Conservation (phyloP, 1,139 yeast species). For the Zygosaccharomyces pseudobailii region DNA sequence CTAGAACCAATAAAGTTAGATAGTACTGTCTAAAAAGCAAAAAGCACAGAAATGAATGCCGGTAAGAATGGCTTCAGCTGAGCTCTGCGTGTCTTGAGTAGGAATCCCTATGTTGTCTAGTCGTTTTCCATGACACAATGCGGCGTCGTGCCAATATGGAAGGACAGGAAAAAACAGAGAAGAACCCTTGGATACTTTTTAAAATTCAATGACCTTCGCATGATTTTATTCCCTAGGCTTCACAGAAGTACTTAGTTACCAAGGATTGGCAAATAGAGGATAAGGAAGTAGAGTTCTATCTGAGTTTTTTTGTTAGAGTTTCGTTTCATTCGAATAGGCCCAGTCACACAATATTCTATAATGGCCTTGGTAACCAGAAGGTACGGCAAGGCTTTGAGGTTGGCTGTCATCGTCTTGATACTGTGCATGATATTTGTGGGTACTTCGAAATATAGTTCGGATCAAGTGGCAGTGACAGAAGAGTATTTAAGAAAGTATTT, state of each 20-base stretch:
- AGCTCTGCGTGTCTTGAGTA: too few relatives aligned
- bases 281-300: background rate
- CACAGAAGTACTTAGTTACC: background rate
- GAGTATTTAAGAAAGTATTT: constrained; percentile 12
- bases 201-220: background rate
- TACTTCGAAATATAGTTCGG: constrained; percentile 12
- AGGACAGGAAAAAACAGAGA: background rate
- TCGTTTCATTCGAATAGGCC: background rate
- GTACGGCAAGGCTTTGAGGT: constrained; percentile 20
- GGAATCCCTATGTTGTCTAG: too few relatives aligned
- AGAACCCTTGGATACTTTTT: background rate
- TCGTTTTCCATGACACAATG: background rate
- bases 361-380: constrained; percentile 18
- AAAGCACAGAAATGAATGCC: too few relatives aligned
- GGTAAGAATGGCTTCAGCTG: too few relatives aligned
- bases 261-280: background rate
- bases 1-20: too few relatives aligned
- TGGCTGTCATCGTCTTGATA: constrained; percentile 11
- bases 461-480: constrained; percentile 14
- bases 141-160: background rate
- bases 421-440: constrained; percentile 14
- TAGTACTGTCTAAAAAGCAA: too few relatives aligned
- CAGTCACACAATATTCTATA: constrained; percentile 3
- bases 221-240: background rate
- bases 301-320: background rate